Conservation (phyloP, 2,329 filamentous ascomycete species). For the Beauveria caledonica region DNA sequence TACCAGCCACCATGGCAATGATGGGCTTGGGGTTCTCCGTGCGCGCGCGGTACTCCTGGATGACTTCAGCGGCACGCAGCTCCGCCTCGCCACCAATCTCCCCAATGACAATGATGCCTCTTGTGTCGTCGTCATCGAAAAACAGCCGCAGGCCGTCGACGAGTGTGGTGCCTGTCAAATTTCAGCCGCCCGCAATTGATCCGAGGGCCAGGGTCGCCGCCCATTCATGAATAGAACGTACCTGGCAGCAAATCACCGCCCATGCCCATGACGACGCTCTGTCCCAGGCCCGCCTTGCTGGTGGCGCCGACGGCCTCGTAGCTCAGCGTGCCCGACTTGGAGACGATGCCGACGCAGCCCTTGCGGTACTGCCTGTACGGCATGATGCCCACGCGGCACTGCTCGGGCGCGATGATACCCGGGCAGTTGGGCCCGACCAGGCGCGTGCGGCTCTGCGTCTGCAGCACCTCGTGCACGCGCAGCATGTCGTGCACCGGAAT, state of each 20-base stretch:
- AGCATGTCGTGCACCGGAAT: slow-evolving; percentile 73
- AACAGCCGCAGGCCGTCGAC: slow-evolving; percentile 62
- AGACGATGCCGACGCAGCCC: slow-evolving; percentile 65
- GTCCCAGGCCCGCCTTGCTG: slow-evolving; percentile 64
- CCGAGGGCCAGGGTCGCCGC: no score
- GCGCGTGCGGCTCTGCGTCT: slow-evolving; percentile 62
- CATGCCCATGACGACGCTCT: slow-evolving; percentile 70
- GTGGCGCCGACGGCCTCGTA: slow-evolving; percentile 73
- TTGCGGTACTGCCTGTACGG: slow-evolving; percentile 34
- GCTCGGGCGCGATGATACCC: slow-evolving; percentile 67
- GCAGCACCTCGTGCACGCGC: slow-evolving; percentile 58
- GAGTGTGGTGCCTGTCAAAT: slow-evolving; percentile 48
- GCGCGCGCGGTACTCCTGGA: slow-evolving; percentile 53
- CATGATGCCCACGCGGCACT: slow-evolving; percentile 44
- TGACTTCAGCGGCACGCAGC: slow-evolving; percentile 63
- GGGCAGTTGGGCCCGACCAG: slow-evolving; percentile 76
- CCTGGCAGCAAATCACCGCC: slow-evolving; percentile 69
- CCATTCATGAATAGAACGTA: slow-evolving; percentile 6
- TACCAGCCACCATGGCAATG: slow-evolving; percentile 57
- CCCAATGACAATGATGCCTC: slow-evolving; percentile 64
- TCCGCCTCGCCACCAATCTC: slow-evolving; percentile 65
- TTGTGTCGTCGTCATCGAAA: slow-evolving; percentile 57
- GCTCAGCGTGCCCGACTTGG: slow-evolving; percentile 73
- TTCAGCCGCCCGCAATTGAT: background rate
- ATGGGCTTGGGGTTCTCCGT: slow-evolving; percentile 53